Evolutionary conservation across 2,329 filamentous ascomycete genomes (phyloP).

Genomic region (Fusarium tricinctum): DNA sequence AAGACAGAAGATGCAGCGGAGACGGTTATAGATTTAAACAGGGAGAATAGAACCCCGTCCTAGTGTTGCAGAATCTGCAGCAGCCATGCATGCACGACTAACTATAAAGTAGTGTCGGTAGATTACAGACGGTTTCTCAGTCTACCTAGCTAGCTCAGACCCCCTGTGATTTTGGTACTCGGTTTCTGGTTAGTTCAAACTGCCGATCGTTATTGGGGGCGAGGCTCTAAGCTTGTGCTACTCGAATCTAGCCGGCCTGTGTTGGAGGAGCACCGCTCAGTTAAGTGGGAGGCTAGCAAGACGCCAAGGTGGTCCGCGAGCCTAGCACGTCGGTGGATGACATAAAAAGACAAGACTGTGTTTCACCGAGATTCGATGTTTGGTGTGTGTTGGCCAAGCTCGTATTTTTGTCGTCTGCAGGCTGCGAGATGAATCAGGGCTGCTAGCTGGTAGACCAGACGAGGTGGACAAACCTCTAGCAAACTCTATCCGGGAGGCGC

Average conservation of each 20-base stretch:
- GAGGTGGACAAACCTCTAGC: constrained; percentile 6
- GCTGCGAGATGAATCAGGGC: background rate
- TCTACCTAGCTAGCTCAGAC: background rate
- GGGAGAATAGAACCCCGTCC: background rate
- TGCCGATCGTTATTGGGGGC: constrained; percentile 13
- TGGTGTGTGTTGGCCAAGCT: background rate
- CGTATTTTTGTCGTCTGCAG: background rate
- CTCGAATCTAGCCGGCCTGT: background rate
- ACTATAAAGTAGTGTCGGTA: constrained; percentile 9
- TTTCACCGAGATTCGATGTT: background rate
- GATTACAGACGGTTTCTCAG: background rate
- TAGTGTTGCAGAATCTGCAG: constrained; percentile 18
- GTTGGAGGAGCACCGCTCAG: constrained; percentile 1
- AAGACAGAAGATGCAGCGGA: background rate
- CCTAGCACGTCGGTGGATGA: background rate
- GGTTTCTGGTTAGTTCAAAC: background rate
- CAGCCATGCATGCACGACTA: background rate
- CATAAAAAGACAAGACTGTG: background rate
- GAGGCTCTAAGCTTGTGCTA: background rate
- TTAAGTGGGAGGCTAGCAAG: background rate
- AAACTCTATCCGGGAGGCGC: constrained; percentile 8
- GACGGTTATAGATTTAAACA: constrained; percentile 16
- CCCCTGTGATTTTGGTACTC: constrained; percentile 7
- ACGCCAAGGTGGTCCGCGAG: background rate
- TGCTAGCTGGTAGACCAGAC: background rate